Base-by-base conservation (phyloP, 148 eudicot genomes). In the Fallopia convolvulus region DNA sequence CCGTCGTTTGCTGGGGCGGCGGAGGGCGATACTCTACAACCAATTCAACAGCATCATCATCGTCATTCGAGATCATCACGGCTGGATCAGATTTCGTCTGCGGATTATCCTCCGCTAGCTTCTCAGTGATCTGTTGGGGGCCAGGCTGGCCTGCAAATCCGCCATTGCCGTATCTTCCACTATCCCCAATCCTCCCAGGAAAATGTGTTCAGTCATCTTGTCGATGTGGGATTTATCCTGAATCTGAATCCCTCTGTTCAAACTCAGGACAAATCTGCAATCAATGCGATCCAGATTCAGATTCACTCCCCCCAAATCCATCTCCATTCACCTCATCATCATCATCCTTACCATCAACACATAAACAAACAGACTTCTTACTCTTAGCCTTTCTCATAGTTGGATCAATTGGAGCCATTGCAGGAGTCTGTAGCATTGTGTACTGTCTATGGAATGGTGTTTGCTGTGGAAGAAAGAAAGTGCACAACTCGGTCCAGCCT, bases 401-500 rank as follows among this genome's bases (percentile, higher is more conserved):
- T 7, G 75, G 55, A 20, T 42, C 75, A 9, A 17, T 73, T 36
- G 75, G 55, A 44, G 50, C 5, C 0, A 1, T 42, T 21, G 32
- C 53, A 12, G 55, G 55, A 17, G 1, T 73, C 13, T 73, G 75
- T 6, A 73, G 55, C 53, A 44, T 48, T 20, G 13, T n/a, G 0
- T 42, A 73, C 15, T 42, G 14, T 12, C 4, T 23, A 15, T 73
- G 46, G 53, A 73, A 3, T 10, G 44, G 72, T 3, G 44, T 89
- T 75, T 91, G 80, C 79, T 68, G 20, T 7, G 98, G 99, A 40
- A 87, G 96, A 40, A 96, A 93, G 84, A 90, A 89, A 76, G 80
- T 96, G 53, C 97, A 96, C 75, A 96, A 91, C 65, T 93, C 99
- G 0, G 99, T 96, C 5, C 98, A 93, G 47, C 99, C 99, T 3